These are phyloP conservation scores for Setaria italica DNA, from an alignment of 202 grass and related monocot genomes.

Conservation along the genomic window DNA sequence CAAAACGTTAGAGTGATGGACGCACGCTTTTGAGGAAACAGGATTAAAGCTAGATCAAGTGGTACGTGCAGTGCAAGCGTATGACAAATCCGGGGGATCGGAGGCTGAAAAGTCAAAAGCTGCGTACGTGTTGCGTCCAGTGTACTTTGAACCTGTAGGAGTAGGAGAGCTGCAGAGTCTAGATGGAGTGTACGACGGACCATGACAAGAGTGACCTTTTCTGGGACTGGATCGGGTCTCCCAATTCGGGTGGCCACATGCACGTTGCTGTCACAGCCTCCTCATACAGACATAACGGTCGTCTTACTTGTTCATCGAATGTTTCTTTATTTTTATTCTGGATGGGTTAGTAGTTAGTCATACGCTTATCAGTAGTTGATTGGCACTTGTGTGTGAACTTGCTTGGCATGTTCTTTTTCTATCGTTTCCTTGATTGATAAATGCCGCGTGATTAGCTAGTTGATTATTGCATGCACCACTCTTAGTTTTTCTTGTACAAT, in stretches of 20 bases:
- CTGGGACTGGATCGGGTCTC: slow-evolving; percentile 18
- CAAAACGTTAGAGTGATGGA: too few relatives aligned
- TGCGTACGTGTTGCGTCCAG: slow-evolving; percentile 51
- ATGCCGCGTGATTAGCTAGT: not conserved
- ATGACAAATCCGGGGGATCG: not conserved
- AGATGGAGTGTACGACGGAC: slow-evolving; percentile 57
- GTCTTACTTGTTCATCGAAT: not conserved
- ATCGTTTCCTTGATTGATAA: slow-evolving; percentile 10
- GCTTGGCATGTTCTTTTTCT: slow-evolving; percentile 31
- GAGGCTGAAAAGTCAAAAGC: slow-evolving; percentile 41
- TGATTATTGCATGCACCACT: not conserved
- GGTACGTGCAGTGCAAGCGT: not conserved
- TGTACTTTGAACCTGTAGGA: slow-evolving; percentile 53
- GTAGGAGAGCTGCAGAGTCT: not conserved
- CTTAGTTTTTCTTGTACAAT: not conserved
- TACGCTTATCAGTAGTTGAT: not conserved
- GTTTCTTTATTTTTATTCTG: not conserved
- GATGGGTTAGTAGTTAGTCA: not conserved
- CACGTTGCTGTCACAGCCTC: not conserved
- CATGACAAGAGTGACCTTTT: slow-evolving; percentile 64
- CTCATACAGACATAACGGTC: too few relatives aligned
- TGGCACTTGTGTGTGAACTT: slow-evolving; percentile 30
- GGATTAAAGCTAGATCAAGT: slow-evolving; percentile 23
- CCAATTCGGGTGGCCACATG: not conserved
- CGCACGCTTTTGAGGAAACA: not conserved